Conservation (phyloP, 1,284 basidiomycete species). For the Inonotus obliquus region DNA sequence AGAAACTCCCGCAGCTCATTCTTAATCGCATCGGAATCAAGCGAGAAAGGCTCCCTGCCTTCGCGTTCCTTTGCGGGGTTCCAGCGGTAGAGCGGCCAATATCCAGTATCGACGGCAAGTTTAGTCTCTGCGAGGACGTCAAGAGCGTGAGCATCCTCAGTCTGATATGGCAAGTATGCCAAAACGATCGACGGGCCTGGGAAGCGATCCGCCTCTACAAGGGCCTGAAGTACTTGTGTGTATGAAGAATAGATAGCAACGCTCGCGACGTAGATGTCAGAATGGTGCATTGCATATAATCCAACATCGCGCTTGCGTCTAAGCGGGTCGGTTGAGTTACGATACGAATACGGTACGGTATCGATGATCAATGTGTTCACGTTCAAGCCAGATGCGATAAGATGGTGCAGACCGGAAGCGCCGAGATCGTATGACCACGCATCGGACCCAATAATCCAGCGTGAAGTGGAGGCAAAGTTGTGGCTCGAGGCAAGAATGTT, state of each 20-base stretch:
- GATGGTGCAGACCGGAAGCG: constrained; percentile 93
- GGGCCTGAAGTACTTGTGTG: constrained; percentile 87
- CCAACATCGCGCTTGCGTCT: constrained; percentile 91
- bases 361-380: constrained; percentile 97
- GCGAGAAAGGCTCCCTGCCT: constrained; percentile 82
- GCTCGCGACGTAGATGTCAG: constrained; percentile 93
- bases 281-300: constrained; percentile 98
- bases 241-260: constrained; percentile 96
- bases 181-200: constrained; percentile 89
- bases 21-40: constrained; percentile 94
- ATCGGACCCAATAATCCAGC: constrained; percentile 98
- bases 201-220: constrained; percentile 90
- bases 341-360: constrained; percentile 81
- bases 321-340: constrained; percentile 64
- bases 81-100: constrained; percentile 99
- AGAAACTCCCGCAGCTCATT: constrained; percentile 94
- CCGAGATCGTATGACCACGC: constrained; percentile 98
- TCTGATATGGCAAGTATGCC: constrained; percentile 89
- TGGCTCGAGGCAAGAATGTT: constrained; percentile 55
- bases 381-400: constrained; percentile 85
- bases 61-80: constrained; percentile 78
- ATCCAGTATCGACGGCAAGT: constrained; percentile 91
- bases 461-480: constrained; percentile 63
- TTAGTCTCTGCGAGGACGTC: constrained; percentile 96
- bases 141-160: constrained; percentile 75